Evolutionary conservation across 139 green algal species (phyloP), one percentile per base, ranked within the genome.

Genomic region (Spirogloea muscicola): DNA sequence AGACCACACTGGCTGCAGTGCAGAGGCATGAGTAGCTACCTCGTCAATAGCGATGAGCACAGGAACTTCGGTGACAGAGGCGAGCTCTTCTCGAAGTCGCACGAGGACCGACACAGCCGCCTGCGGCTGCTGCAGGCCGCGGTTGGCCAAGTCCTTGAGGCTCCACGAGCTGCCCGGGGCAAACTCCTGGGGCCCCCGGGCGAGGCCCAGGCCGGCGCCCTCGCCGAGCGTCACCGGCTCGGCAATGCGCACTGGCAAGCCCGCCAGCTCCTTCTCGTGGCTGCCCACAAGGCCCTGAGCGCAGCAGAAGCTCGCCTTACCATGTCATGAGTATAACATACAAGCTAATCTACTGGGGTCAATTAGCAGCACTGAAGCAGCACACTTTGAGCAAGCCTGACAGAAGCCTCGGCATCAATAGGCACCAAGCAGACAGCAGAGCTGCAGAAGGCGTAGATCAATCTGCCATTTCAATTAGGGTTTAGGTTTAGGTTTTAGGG

Each of bases 41-140:
- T 77, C 69, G 31, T 77, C 69, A 7, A 77, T 77, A 37, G 69
- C 69, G 29, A 77, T 70, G 38, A 77, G 39, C 7, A 77, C 64
- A 1, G 69, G 69, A 10, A 77, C 43, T 13, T 77, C 64, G 5
- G 69, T 77, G 3, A 77, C 69, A 3, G 10, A 33, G 1, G 18
- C 58, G 13, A 77, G 69, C n/a, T 77, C 69, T 16, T 44, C 36
- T 13, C 69, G n/a, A 21, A 77, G 21, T 9, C 69, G 58, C 9
- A 77, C 59, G 36, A 77, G 59, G 34, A 55, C 58, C 5, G 59
- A 76, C 29, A 77, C 64, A 13, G 58, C 61, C 1, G 43, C 69
- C 6, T 77, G 58, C 36, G 31, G 39, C 38, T 62, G 33, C 5
- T 70, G 25, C 2, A 34, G 18, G n/a, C 69, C 69, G 18, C 40